These are phyloP conservation scores for Termitomyces sp. DNA, from an alignment of 768 basidiomycete species.

Conservation along the genomic window DNA sequence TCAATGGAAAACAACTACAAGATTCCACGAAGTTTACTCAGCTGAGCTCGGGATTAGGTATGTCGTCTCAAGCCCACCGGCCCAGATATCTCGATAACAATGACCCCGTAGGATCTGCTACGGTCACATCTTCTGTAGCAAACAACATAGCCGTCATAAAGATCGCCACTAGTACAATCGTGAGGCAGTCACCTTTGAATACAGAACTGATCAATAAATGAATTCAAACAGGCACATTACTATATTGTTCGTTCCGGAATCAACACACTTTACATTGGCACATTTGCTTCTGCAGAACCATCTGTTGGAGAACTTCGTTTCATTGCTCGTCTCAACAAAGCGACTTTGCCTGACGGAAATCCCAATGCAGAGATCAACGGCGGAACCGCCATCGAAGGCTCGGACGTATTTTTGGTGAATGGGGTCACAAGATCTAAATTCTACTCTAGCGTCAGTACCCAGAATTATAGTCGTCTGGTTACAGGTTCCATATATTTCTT, in stretches of 20 bases:
- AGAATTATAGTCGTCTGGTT: background rate
- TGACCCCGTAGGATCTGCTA: constrained; percentile 27
- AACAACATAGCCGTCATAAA: constrained; percentile 36
- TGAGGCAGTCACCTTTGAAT: constrained; percentile 13
- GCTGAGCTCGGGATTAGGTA: constrained; percentile 40
- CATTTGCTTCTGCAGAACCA: constrained; percentile 40
- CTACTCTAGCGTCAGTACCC: constrained; percentile 33
- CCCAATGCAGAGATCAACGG: constrained; percentile 33
- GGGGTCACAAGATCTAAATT: constrained; percentile 46
- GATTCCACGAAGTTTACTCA: constrained; percentile 40
- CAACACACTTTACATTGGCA: constrained; percentile 42
- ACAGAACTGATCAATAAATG: background rate
- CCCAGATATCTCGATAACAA: background rate
- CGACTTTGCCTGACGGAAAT: constrained; percentile 33
- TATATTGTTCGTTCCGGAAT: constrained; percentile 37
- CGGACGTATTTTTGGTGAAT: constrained; percentile 37
- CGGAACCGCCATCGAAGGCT: constrained; percentile 39
- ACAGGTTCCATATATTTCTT: background rate
- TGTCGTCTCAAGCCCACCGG: background rate
- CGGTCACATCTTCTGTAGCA: constrained; percentile 31
- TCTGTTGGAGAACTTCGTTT: constrained; percentile 41
- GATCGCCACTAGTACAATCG: constrained; percentile 38
- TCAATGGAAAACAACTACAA: constrained; percentile 40
- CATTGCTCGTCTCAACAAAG: constrained; percentile 39
- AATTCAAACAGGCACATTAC: constrained; percentile 32